Base-by-base conservation (phyloP, 495 filamentous ascomycete species). In the Stereocaulon alpinum region DNA sequence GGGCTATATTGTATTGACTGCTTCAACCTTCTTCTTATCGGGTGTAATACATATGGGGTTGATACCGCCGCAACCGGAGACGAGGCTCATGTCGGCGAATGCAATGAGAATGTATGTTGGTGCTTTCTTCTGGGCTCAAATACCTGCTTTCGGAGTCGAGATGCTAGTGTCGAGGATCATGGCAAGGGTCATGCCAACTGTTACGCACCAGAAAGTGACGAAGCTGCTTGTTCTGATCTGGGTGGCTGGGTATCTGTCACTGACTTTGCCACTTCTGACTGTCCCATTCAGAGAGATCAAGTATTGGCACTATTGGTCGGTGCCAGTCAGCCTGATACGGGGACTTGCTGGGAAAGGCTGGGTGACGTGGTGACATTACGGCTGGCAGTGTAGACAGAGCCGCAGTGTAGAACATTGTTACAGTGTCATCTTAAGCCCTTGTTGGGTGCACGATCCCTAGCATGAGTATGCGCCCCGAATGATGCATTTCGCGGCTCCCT, bases 31-130 rank as follows among this genome's bases (percentile, higher is more conserved):
- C 30, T 30, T 54, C 40, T 60, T 67, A 3, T 60, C 56, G 0
- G 65, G 65, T 29, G 32, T 61, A 11, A 57, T 63, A 34, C 65
- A 67, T 59, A 67, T 63, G 59, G 65, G 65, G 7, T n/a, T 67
- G 50, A 59, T 67, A 18, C 65, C 65, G 2, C 65, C 65, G 4
- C 11, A 57, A 17, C 63, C 63, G 27, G 17, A 43, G 17, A 20
- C 40, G 4, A 51, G 12, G 6, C 22, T 17, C 1, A 11, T 63
- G 12, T 32, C 37, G 27, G 63, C 45, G 15, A 55, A 51, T 20
- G 17, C 14, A 45, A 67, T 67, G 65, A 56, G 65, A 22, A 22
- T 63, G 20, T 61, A 53, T 41, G 18, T 67, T 37, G 65, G 12
- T 9, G 56, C 43, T 17, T 67, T 67, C 34, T 67, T 67, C 30